Evolutionary conservation across 139 green algal genomes (phyloP), one percentile per base, ranked within the genome.

Genomic region (Astrephomene gubernaculifera): DNA sequence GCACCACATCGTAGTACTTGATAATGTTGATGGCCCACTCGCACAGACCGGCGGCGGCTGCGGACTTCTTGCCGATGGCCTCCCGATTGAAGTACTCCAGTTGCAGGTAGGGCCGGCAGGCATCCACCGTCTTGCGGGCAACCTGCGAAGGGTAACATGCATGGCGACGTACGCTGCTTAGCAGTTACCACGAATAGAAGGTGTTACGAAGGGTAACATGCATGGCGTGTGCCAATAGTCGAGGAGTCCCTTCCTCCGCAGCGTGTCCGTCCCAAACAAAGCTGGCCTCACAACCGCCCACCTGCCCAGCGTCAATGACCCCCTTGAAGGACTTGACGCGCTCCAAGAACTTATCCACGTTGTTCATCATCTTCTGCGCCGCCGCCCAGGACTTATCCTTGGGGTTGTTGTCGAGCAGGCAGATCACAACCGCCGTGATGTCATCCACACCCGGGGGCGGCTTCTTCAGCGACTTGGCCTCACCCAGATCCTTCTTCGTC

Each of bases 1-100:
- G 90, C 63, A 96, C 95, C 33, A 96, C 95, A 78, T 98, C 95
- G 85, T 94, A 97, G 92, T 98, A 98, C 74, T 93, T 94, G 61
- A 97, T 93, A 70, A 98, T 98, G 91, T 97, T 97, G 90, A 97
- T 94, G 25, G 94, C 94, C 92, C 95, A 98, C 64, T 97, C 94
- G 87, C 95, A 97, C 78, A 98, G 89, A 41, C 95, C 95, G 31
- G 95, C 95, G n/a, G 95, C 95, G 2, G 95, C 95, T 17, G 91
- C 90, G 31, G 94, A 97, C 92, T 98, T 98, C 86, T 94, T 96
- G 79, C 87, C 93, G 38, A 98, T 98, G 53, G 87, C 88, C 17
- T 97, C 95, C 52, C 86, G 89, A 52, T 97, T 97, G 92, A 98
- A 97, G 86, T 97, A 91, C 33, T 90, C 88, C 83, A 98, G 91